A percentile compares a stretch with the other conserved stretches of the same genome.
Evolutionary conservation across 805 yeast genomes (phyloP).

Genomic region (Metschnikowia dekortorum): DNA sequence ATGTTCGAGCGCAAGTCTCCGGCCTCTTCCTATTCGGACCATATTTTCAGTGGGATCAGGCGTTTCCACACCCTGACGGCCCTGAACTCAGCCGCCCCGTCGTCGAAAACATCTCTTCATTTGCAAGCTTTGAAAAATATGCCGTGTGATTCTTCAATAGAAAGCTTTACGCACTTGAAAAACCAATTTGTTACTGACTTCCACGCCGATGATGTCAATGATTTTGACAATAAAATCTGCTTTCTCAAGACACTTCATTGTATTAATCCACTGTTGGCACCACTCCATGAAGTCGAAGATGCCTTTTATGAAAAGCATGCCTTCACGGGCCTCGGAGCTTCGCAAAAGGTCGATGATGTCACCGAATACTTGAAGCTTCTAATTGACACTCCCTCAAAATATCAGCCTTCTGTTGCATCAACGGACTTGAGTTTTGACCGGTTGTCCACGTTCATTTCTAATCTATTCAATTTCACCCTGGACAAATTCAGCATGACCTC

Average conservation of each 20-base stretch:
- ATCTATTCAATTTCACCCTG: constrained; percentile 23
- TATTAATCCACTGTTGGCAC: constrained; percentile 20
- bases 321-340: constrained; percentile 8
- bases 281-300: constrained; percentile 22
- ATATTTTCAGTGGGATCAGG: constrained; percentile 21
- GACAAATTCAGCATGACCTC: constrained; percentile 22
- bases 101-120: neutral
- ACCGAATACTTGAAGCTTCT: constrained; percentile 29
- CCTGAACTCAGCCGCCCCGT: neutral
- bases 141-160: neutral
- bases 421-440: constrained; percentile 21
- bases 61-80: constrained; percentile 36
- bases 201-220: constrained; percentile 8
- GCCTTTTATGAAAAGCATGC: constrained; percentile 28
- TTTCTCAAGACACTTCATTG: constrained; percentile 27
- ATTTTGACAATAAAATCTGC: constrained; percentile 19
- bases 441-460: constrained; percentile 26
- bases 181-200: constrained; percentile 6
- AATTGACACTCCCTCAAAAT: constrained; percentile 29
- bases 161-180: constrained; percentile 2
- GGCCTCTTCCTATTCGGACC: constrained; percentile 16
- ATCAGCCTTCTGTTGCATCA: constrained; percentile 5
- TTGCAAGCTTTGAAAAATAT: constrained; percentile 3
- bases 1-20: constrained; percentile 20
- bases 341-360: constrained; percentile 26